Percentiles rank a stretch among this genome's conserved stretches.
phyloP scores from a whole-genome alignment of 495 filamentous ascomycete genomes.

The Neurospora africana region DNA sequence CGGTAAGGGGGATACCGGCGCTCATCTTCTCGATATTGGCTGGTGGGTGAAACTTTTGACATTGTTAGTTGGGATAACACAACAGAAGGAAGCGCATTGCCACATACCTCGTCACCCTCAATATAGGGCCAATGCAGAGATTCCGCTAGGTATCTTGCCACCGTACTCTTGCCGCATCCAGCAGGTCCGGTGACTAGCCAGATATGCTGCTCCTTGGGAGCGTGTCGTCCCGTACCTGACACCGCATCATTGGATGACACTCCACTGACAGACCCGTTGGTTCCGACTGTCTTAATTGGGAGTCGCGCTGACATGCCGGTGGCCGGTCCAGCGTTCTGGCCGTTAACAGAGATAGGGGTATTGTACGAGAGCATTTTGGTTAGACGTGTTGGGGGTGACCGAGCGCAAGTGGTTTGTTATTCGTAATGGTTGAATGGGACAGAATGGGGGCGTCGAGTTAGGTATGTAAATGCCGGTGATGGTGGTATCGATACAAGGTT shows the following conservation, averaged over 20 bases:
- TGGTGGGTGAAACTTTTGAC: slow-evolving; percentile 66
- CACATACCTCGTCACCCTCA: slow-evolving; percentile 89
- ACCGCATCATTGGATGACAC: slow-evolving; percentile 18
- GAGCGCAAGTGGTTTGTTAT: background rate
- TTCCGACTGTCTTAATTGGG: slow-evolving; percentile 17
- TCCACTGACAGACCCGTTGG: slow-evolving; percentile 13
- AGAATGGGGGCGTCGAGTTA: background rate
- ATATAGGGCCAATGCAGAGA: slow-evolving; percentile 70
- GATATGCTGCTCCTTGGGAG: slow-evolving; percentile 59
- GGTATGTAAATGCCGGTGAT: background rate
- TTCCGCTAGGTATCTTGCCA: slow-evolving; percentile 67
- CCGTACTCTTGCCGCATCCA: slow-evolving; percentile 91
- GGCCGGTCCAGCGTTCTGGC: slow-evolving; percentile 20
- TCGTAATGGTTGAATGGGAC: background rate
- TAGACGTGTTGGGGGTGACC: background rate
- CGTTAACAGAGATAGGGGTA: slow-evolving; percentile 26
- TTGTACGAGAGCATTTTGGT: slow-evolving; percentile 35
- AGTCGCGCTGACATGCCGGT: slow-evolving; percentile 23
- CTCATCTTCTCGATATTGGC: slow-evolving; percentile 93
- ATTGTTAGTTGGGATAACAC: background rate
- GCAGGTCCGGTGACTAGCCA: slow-evolving; percentile 97
- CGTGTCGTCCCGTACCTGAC: slow-evolving; percentile 11
- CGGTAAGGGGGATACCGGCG: slow-evolving; percentile 75
- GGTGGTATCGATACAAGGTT: background rate
- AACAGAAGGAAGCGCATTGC: slow-evolving; percentile 2